A percentile compares a stretch with the other conserved stretches of the same genome.
Conservation (phyloP, 768 basidiomycete species). For the Leccinum broughii region DNA sequence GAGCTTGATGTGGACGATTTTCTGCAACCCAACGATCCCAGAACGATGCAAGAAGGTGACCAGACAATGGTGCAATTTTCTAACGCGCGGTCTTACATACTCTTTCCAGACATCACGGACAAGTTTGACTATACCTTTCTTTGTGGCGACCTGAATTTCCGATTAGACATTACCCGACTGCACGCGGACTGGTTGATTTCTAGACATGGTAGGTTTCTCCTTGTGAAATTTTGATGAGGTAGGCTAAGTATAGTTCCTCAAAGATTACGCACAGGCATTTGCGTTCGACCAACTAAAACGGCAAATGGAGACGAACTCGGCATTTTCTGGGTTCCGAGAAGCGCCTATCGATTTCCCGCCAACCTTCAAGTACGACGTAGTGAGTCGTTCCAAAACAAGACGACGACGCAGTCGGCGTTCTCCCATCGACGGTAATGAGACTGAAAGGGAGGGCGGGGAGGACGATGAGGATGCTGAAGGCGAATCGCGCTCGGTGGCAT, state of each 20-base stretch:
- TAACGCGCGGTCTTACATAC: constrained; percentile 8
- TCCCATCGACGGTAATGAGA: constrained; percentile 41
- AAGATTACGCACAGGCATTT: constrained; percentile 83
- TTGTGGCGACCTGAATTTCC: constrained; percentile 90
- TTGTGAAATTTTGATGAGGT: background rate
- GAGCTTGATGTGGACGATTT: constrained; percentile 83
- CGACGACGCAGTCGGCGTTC: constrained; percentile 39
- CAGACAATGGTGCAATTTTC: background rate
- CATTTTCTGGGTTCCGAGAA: constrained; percentile 80
- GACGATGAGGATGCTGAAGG: constrained; percentile 41
- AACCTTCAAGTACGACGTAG: constrained; percentile 91
- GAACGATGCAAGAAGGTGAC: constrained; percentile 69
- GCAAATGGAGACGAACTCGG: constrained; percentile 67
- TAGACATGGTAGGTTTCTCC: constrained; percentile 55
- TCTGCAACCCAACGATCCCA: constrained; percentile 60
- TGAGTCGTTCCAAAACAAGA: constrained; percentile 50
- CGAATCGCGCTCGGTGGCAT: constrained; percentile 56
- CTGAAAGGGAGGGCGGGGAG: constrained; percentile 38
- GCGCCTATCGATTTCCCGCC: constrained; percentile 83
- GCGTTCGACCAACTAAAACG: constrained; percentile 86
- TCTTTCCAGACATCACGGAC: constrained; percentile 66
- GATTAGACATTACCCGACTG: constrained; percentile 82
- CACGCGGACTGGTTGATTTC: constrained; percentile 96
- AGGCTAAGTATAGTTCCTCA: constrained; percentile 9
- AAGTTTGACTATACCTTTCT: constrained; percentile 88